A percentile compares a stretch with the other conserved stretches of the same genome.
Evolutionary conservation across 805 yeast species (phyloP).

Genomic region (Wickerhamiella musiphila): DNA sequence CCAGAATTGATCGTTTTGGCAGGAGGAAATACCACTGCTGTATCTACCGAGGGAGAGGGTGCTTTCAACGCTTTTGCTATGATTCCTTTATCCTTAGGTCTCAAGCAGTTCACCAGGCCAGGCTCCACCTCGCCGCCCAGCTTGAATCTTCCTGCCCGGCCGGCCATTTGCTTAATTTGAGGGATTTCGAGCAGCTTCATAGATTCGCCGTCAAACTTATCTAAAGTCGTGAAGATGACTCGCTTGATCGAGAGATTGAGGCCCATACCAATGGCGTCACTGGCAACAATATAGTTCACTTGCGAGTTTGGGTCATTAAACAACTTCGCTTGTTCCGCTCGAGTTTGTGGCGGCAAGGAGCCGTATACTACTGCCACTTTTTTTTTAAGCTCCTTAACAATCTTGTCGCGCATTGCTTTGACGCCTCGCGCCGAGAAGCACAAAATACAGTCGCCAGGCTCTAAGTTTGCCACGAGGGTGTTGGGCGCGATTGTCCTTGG

Average conservation of each 20-base stretch:
- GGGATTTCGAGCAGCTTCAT: slow-evolving; percentile 35
- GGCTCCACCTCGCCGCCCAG: slow-evolving; percentile 17
- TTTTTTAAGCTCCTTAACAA: slow-evolving; percentile 37
- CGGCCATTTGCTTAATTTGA: slow-evolving; percentile 80
- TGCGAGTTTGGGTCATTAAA: slow-evolving; percentile 55
- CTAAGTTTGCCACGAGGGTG: slow-evolving; percentile 25
- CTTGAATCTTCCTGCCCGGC: slow-evolving; percentile 79
- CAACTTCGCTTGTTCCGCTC: slow-evolving; percentile 63
- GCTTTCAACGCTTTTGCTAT: slow-evolving; percentile 8
- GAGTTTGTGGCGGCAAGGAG: slow-evolving; percentile 85
- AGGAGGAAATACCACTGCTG: slow-evolving; percentile 72
- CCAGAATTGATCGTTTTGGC: slow-evolving; percentile 51
- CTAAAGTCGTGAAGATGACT: slow-evolving; percentile 50
- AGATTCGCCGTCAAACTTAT: slow-evolving; percentile 53
- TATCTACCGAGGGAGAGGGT: slow-evolving; percentile 22
- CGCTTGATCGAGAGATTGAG: slow-evolving; percentile 70
- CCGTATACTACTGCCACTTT: slow-evolving; percentile 83
- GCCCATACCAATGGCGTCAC: slow-evolving; percentile 98
- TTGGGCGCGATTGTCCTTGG: slow-evolving; percentile 19
- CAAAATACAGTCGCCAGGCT: slow-evolving; percentile 75
- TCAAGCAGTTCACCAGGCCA: slow-evolving; percentile 11
- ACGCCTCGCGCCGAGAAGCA: slow-evolving; percentile 68
- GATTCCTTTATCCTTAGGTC: not conserved
- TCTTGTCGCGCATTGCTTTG: slow-evolving; percentile 44
- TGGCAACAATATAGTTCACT: slow-evolving; percentile 74